These are phyloP conservation scores for Sarocladium kiliense DNA, from an alignment of 2,329 filamentous ascomycete species.

Conservation along the genomic window DNA sequence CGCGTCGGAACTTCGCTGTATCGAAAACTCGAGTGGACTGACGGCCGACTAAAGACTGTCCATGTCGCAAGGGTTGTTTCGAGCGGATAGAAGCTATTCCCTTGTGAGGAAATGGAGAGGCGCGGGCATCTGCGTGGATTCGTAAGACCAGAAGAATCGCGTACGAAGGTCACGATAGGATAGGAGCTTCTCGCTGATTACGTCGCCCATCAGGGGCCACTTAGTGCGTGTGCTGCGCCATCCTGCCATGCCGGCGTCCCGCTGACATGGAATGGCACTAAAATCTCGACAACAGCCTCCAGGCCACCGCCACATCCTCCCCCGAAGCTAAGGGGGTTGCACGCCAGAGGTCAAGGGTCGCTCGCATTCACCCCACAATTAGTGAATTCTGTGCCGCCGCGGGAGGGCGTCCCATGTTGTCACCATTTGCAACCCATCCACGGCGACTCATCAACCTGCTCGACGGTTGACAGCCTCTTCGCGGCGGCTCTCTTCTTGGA, in stretches of 20 bases:
- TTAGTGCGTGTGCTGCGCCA: neutral
- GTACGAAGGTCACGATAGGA: neutral
- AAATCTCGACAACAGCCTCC: neutral
- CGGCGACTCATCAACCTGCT: neutral
- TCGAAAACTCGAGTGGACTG: neutral
- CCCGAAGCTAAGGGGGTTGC: neutral
- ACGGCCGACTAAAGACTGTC: neutral
- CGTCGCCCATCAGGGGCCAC: slow-evolving; percentile 1
- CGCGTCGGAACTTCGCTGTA: neutral
- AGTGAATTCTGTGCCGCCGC: no score
- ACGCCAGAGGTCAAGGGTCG: neutral
- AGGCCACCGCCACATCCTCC: neutral
- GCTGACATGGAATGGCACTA: neutral
- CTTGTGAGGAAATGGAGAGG: no score
- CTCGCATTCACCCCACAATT: no score
- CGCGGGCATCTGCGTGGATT: no score
- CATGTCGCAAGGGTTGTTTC: neutral
- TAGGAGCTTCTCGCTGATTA: slow-evolving; percentile 5
- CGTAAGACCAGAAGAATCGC: neutral
- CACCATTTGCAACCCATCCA: no score
- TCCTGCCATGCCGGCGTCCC: neutral
- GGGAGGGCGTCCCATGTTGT: no score
- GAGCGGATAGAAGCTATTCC: no score
- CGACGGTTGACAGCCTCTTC: neutral
- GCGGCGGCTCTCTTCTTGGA: no score